These are phyloP conservation scores for Hymenochaete sp. DNA, from an alignment of 1,284 basidiomycete species.

Conservation along the genomic window DNA sequence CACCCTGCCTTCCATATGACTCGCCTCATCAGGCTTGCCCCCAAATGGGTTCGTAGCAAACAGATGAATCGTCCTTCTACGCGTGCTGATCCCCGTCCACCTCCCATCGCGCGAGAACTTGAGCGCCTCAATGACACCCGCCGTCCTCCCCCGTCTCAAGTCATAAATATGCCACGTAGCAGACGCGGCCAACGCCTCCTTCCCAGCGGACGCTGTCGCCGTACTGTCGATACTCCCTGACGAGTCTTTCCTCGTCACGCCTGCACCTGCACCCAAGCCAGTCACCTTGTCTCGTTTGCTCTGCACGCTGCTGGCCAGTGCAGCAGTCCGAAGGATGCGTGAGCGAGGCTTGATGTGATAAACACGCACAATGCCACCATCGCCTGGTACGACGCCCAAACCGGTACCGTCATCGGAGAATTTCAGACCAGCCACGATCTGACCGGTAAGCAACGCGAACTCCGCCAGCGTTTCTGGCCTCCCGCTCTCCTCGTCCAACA, in stretches of 20 bases:
- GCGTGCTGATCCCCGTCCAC: constrained; percentile 64
- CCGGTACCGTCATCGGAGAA: constrained; percentile 56
- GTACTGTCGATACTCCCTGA: constrained; percentile 6
- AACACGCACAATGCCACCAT: constrained; percentile 54
- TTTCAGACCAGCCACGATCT: constrained; percentile 42
- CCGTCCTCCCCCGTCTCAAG: constrained; percentile 63
- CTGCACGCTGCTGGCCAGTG: constrained; percentile 12
- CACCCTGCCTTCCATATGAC: constrained; percentile 53
- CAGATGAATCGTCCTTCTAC: constrained; percentile 59
- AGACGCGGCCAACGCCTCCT: constrained; percentile 16
- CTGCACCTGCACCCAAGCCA: constrained; percentile 6
- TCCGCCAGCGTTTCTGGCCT: constrained; percentile 34
- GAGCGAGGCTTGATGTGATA: constrained; percentile 39
- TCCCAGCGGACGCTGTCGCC: constrained; percentile 14
- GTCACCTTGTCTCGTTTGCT: constrained; percentile 3
- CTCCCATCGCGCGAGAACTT: constrained; percentile 54
- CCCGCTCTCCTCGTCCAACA: constrained; percentile 23
- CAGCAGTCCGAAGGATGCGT: constrained; percentile 15
- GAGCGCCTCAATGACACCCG: constrained; percentile 52
- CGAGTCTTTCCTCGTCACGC: constrained; percentile 6
- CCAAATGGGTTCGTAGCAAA: constrained; percentile 74
- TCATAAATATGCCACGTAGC: constrained; percentile 58
- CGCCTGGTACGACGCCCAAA: constrained; percentile 46
- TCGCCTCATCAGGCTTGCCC: constrained; percentile 54
- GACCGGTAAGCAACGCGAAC: constrained; percentile 39